These are phyloP conservation scores for Pyricularia sp. DNA, from an alignment of 2,329 filamentous ascomycete genomes.

Conservation along the genomic window DNA sequence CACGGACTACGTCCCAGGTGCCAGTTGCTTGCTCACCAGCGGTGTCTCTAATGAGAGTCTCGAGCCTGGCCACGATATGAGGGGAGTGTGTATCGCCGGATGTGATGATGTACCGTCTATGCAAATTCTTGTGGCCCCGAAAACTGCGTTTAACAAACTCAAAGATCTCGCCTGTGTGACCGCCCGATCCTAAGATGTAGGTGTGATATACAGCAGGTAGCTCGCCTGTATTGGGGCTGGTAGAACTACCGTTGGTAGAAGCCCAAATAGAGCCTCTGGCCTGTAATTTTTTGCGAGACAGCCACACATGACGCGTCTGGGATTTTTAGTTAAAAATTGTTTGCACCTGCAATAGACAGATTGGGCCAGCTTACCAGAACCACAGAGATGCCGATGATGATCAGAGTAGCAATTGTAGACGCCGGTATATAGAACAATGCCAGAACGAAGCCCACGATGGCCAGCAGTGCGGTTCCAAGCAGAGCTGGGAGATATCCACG, in stretches of 20 bases:
- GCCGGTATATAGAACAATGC: neutral
- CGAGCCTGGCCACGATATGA: constrained; percentile 49
- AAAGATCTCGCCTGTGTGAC: constrained; percentile 91
- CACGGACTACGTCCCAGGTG: constrained; percentile 49
- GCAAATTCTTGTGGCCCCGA: constrained; percentile 35
- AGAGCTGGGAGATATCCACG: neutral
- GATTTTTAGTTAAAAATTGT: neutral
- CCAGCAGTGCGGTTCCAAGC: neutral
- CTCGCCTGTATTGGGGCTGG: constrained; percentile 6
- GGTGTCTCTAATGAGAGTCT: constrained; percentile 29
- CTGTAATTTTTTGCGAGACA: neutral
- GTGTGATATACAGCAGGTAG: constrained; percentile 43
- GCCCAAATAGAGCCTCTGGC: constrained; percentile 7
- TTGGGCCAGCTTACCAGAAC: constrained; percentile 1
- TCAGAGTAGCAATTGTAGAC: neutral
- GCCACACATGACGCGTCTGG: constrained; percentile 6
- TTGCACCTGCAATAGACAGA: neutral
- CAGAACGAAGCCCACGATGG: neutral
- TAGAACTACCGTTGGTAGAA: constrained; percentile 3
- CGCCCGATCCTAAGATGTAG: constrained; percentile 80
- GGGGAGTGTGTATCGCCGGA: constrained; percentile 63
- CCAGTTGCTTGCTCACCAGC: constrained; percentile 23
- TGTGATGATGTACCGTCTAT: constrained; percentile 72
- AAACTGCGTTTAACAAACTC: constrained; percentile 58
- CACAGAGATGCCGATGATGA: neutral